A percentile compares a stretch with the other conserved stretches of the same genome.
Conservation (phyloP, 202 grass and related monocot genomes). For the Brachypodium distachyon region DNA sequence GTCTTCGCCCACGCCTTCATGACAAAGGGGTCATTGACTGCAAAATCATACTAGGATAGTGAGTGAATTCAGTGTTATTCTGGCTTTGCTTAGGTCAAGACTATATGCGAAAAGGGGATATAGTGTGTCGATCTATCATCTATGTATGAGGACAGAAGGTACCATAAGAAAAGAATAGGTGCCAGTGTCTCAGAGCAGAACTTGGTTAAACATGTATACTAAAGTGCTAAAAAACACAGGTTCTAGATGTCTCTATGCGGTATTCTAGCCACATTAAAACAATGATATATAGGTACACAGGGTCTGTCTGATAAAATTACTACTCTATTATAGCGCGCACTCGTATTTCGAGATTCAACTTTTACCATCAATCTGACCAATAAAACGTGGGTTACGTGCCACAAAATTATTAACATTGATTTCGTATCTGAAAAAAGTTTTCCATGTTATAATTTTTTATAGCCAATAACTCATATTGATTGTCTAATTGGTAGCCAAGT, state of each 20-base stretch:
- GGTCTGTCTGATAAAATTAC: not conserved
- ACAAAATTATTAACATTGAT: too few relatives aligned
- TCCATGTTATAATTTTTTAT: too few relatives aligned
- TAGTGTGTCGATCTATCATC: not conserved
- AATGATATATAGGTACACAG: not conserved
- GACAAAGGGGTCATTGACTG: slow-evolving; percentile 93
- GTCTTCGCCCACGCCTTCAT: slow-evolving; percentile 98
- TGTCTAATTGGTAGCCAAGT: too few relatives aligned
- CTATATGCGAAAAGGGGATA: not conserved
- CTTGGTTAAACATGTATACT: too few relatives aligned
- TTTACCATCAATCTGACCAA: too few relatives aligned
- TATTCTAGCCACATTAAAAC: not conserved
- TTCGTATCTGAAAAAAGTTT: too few relatives aligned
- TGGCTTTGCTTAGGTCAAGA: not conserved
- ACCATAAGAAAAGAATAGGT: not conserved
- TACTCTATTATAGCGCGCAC: too few relatives aligned
- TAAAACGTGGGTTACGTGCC: too few relatives aligned
- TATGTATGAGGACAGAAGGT: not conserved
- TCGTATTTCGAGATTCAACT: too few relatives aligned
- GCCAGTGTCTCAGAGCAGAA: not conserved
- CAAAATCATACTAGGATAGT: not conserved
- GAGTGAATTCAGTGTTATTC: not conserved
- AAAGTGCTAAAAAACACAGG: not conserved
- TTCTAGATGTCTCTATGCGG: too few relatives aligned
- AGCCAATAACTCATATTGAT: too few relatives aligned